These are phyloP conservation scores for Camelina laxa DNA, from an alignment of 345 rosid species.

Conservation along the genomic window DNA sequence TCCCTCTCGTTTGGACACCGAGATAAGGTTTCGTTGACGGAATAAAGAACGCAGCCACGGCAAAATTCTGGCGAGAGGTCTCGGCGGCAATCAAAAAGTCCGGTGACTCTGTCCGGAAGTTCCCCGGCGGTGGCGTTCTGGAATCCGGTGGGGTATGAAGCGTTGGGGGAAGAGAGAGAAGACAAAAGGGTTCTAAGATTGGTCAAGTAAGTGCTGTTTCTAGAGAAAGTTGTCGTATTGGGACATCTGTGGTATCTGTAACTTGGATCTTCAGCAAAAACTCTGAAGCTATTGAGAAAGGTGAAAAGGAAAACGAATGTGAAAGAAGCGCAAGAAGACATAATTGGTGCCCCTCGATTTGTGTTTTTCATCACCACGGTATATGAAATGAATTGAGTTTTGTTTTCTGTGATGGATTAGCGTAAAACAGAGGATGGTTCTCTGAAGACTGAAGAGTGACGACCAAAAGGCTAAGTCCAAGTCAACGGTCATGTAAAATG, in stretches of 20 bases:
- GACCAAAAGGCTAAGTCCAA: too few relatives aligned
- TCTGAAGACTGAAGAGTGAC: too few relatives aligned
- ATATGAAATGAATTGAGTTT: too few relatives aligned
- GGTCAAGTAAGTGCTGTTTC: slow-evolving; percentile 22
- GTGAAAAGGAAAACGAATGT: neutral
- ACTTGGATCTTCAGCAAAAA: slow-evolving; percentile 18
- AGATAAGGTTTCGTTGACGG: neutral
- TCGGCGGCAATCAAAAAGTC: slow-evolving; percentile 43
- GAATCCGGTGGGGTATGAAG: neutral
- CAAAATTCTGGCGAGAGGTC: slow-evolving; percentile 22
- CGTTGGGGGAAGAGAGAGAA: slow-evolving; percentile 30
- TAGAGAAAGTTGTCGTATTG: slow-evolving; percentile 36
- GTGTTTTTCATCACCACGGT: neutral
- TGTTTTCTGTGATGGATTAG: too few relatives aligned
- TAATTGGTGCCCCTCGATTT: neutral
- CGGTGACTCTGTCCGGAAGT: slow-evolving; percentile 23
- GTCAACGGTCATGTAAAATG: too few relatives aligned
- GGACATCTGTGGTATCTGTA: neutral
- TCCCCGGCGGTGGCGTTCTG: slow-evolving; percentile 39
- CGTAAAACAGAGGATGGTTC: too few relatives aligned
- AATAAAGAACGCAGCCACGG: slow-evolving; percentile 33
- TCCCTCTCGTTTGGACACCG: slow-evolving; percentile 38
- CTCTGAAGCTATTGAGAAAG: slow-evolving; percentile 17
- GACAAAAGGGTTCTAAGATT: slow-evolving; percentile 44
- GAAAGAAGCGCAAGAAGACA: slow-evolving; percentile 1